Conservation (phyloP, 2,329 filamentous ascomycete genomes). For the Aspergillus fumigatus region DNA sequence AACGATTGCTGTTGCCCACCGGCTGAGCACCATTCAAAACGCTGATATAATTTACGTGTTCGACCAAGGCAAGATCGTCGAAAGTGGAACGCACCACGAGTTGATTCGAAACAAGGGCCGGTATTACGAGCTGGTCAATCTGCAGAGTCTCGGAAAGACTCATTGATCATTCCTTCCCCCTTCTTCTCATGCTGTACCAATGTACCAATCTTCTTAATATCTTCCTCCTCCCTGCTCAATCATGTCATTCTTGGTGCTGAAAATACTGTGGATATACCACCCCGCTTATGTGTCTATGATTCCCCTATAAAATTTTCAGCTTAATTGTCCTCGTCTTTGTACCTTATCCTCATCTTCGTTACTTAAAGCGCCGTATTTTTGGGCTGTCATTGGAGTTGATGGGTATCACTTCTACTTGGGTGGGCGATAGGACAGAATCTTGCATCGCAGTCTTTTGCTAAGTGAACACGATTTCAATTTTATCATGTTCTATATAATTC, state of each 20-base stretch:
- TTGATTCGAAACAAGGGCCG: constrained; percentile 65
- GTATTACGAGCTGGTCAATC: constrained; percentile 73
- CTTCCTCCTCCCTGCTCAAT: background rate
- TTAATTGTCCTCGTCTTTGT: background rate
- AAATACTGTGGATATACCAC: constrained; percentile 13
- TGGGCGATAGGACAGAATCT: background rate
- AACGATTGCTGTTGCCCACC: constrained; percentile 90
- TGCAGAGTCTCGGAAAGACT: constrained; percentile 69
- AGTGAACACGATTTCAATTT: background rate
- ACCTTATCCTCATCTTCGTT: background rate
- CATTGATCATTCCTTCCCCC: constrained; percentile 13
- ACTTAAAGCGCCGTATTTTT: background rate
- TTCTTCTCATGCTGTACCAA: background rate
- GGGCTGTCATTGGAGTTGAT: background rate
- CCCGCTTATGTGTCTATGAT: constrained; percentile 2
- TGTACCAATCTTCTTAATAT: background rate
- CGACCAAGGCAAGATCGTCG: constrained; percentile 79
- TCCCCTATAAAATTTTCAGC: background rate
- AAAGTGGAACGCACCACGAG: constrained; percentile 74
- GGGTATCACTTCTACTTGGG: background rate
- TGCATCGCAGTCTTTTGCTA: background rate
- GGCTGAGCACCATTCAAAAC: constrained; percentile 88
- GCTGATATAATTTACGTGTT: constrained; percentile 97
- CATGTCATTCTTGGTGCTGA: background rate
- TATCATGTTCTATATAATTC: background rate